Percentiles rank a stretch among this genome's conserved stretches.
phyloP scores from a whole-genome alignment of 257 asterid genomes.

The Solanum tarijense region DNA sequence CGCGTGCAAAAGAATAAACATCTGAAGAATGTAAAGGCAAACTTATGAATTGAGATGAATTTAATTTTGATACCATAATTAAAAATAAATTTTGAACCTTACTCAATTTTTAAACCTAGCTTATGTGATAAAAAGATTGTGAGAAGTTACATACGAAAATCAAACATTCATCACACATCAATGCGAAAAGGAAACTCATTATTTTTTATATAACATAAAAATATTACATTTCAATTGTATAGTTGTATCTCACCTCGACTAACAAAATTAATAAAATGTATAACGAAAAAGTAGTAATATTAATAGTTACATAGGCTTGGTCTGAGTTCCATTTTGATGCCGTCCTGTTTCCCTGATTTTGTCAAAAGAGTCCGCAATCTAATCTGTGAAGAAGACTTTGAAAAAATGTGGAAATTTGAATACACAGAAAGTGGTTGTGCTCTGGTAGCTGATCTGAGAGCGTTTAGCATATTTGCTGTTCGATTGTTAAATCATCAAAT shows the following conservation, averaged over 20 bases:
- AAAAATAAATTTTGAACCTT: too few relatives aligned
- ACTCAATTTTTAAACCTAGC: too few relatives aligned
- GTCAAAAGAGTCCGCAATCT: not conserved
- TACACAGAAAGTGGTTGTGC: not conserved
- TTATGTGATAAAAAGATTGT: too few relatives aligned
- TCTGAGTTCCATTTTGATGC: not conserved
- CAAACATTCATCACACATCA: too few relatives aligned
- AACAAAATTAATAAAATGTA: not conserved
- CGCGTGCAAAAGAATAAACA: too few relatives aligned
- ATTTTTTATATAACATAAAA: not conserved
- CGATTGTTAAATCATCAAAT: not conserved
- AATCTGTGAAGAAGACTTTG: not conserved
- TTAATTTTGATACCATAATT: too few relatives aligned
- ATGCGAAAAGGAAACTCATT: not conserved
- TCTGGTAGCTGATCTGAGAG: not conserved
- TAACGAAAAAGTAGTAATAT: not conserved
- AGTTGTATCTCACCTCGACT: not conserved
- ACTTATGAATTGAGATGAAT: too few relatives aligned
- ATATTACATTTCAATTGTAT: not conserved
- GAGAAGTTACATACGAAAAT: too few relatives aligned
- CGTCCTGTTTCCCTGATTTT: not conserved
- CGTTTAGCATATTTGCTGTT: not conserved
- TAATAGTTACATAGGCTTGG: not conserved
- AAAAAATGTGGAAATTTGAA: not conserved
- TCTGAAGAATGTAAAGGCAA: too few relatives aligned